Percentiles rank a stretch among this genome's conserved stretches.
phyloP scores from a whole-genome alignment of 2,329 filamentous ascomycete species.

The Claviceps sp. region DNA sequence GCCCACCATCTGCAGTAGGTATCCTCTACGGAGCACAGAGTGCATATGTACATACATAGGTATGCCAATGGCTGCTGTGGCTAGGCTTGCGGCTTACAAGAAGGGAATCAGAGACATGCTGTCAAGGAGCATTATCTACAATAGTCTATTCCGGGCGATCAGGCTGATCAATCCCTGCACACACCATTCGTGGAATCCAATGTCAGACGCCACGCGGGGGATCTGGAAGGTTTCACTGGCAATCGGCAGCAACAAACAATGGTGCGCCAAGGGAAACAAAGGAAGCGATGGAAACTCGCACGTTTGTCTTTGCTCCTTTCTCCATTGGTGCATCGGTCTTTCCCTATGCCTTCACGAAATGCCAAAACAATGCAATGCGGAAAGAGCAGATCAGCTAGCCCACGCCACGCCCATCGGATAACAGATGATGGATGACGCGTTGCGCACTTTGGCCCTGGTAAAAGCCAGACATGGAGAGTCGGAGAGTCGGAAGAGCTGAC shows the following conservation, averaged over 20 bases:
- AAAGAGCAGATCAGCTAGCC: background rate
- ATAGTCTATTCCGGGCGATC: background rate
- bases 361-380: background rate
- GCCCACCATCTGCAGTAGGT: background rate
- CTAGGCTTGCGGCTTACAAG: background rate
- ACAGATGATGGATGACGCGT: background rate
- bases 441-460: background rate
- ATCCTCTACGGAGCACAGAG: background rate
- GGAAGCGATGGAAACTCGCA: background rate
- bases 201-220: background rate
- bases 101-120: background rate
- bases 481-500: too few species aligned
- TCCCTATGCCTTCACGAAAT: background rate
- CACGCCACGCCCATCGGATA: too few species aligned
- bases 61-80: background rate
- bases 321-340: background rate
- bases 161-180: background rate
- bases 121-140: background rate
- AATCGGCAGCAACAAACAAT: background rate
- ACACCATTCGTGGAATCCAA: background rate
- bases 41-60: too few species aligned
- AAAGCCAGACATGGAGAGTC: too few species aligned
- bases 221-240: background rate
- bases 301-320: background rate
- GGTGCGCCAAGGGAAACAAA: background rate